Evolutionary conservation across 139 green algal species (phyloP).

Genomic region (Nannochloris sp.): DNA sequence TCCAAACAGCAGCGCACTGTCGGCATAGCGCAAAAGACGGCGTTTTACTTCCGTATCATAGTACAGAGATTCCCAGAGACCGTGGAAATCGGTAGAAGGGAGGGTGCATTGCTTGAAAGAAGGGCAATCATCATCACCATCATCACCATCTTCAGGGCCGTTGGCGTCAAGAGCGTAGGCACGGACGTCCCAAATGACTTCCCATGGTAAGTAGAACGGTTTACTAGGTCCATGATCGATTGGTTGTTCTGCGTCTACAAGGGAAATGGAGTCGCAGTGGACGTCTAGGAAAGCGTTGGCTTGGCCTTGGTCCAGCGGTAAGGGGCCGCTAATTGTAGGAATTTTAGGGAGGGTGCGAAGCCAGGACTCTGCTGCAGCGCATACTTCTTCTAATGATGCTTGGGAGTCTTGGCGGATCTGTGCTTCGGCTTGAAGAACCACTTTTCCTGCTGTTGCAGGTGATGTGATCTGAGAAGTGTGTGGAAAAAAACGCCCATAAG

Average conservation of each 20-base stretch:
- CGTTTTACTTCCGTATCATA: slow-evolving; percentile 75
- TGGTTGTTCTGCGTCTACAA: slow-evolving; percentile 22
- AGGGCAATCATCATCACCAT: slow-evolving; percentile 58
- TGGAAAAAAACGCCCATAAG: too few relatives aligned
- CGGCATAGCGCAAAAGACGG: slow-evolving; percentile 75
- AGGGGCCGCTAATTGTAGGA: neutral
- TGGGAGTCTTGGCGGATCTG: slow-evolving; percentile 10
- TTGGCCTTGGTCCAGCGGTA: neutral
- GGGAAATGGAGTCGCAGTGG: slow-evolving; percentile 1
- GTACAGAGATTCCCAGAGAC: slow-evolving; percentile 73
- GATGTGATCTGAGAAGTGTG: too few relatives aligned
- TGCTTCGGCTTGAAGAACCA: slow-evolving; percentile 6
- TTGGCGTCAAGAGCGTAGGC: slow-evolving; percentile 56
- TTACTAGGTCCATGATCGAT: neutral
- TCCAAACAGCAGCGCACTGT: slow-evolving; percentile 78
- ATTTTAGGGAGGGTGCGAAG: slow-evolving; percentile 1
- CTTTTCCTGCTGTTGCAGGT: too few relatives aligned
- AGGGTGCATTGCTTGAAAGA: slow-evolving; percentile 71
- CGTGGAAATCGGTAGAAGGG: slow-evolving; percentile 54
- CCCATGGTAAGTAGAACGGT: neutral
- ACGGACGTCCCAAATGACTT: slow-evolving; percentile 2
- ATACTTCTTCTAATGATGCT: neutral
- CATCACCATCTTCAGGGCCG: slow-evolving; percentile 64
- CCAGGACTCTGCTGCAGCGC: neutral
- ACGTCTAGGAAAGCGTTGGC: slow-evolving; percentile 18